These are phyloP conservation scores for Zygosaccharomyces pseudobailii DNA, from an alignment of 1,139 yeast genomes.

Conservation along the genomic window DNA sequence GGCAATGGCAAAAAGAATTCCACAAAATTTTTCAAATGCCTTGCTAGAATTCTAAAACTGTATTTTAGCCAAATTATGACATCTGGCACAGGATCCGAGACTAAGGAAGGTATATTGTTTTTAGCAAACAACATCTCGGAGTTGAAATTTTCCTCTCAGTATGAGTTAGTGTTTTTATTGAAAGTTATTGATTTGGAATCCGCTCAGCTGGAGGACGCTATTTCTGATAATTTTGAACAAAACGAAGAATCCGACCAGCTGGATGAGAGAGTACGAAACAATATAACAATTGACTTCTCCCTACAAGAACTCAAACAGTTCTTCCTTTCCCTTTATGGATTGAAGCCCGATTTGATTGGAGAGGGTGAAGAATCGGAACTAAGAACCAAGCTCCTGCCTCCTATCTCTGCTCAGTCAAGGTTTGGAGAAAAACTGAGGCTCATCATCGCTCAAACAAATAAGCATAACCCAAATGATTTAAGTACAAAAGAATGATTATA, in stretches of 20 bases:
- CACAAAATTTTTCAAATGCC: conserved; percentile 17
- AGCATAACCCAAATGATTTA: background rate
- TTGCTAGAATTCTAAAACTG: conserved; percentile 16
- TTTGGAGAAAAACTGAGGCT: background rate
- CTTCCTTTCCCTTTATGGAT: conserved; percentile 15
- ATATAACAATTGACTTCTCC: conserved; percentile 9
- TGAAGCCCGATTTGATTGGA: conserved; percentile 12
- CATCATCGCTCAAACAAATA: background rate
- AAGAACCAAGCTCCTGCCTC: conserved; percentile 9
- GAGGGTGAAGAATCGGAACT: conserved; percentile 16
- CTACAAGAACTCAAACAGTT: conserved; percentile 12
- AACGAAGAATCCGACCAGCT: conserved; percentile 1
- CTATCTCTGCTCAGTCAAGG: background rate
- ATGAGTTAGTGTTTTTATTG: conserved; percentile 19
- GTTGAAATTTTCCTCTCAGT: conserved; percentile 20
- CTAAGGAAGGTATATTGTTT: conserved; percentile 17
- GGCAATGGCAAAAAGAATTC: conserved; percentile 17
- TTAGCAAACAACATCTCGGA: conserved; percentile 22
- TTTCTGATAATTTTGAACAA: conserved; percentile 16
- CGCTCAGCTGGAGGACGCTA: conserved; percentile 25
- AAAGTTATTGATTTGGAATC: conserved; percentile 20
- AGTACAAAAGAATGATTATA: background rate
- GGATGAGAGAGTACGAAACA: background rate
- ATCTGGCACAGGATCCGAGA: conserved; percentile 6
- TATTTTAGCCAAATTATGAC: conserved; percentile 12